Evolutionary conservation across 768 basidiomycete species (phyloP).

Genomic region (Leccinum rimulosum): DNA sequence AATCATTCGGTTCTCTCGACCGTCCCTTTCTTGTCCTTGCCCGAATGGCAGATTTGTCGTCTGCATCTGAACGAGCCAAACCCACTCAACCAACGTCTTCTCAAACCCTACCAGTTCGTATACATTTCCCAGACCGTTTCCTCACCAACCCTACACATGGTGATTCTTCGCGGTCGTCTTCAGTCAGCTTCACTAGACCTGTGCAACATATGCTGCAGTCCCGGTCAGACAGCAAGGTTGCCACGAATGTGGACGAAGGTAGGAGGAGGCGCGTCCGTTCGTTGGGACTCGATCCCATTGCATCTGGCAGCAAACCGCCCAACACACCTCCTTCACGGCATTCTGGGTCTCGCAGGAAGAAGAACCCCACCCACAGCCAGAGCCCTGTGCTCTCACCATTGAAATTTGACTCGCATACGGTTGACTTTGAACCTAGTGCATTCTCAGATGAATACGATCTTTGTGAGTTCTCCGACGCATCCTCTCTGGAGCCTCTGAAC

Average conservation of each 20-base stretch:
- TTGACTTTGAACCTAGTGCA: slow-evolving; percentile 38
- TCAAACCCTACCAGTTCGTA: slow-evolving; percentile 24
- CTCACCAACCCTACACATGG: slow-evolving; percentile 23
- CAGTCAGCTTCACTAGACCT: slow-evolving; percentile 21
- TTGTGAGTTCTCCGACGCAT: slow-evolving; percentile 44
- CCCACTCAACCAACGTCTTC: slow-evolving; percentile 11
- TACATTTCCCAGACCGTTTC: slow-evolving; percentile 36
- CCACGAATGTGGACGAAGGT: slow-evolving; percentile 11
- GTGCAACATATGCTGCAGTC: slow-evolving; percentile 12
- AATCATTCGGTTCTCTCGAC: neutral
- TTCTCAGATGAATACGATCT: slow-evolving; percentile 81
- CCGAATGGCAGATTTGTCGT: slow-evolving; percentile 31
- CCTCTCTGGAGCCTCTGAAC: slow-evolving; percentile 10
- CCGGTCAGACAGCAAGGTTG: slow-evolving; percentile 13
- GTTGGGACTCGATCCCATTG: slow-evolving; percentile 17
- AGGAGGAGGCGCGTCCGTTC: slow-evolving; percentile 24
- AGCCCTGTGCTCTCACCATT: slow-evolving; percentile 13
- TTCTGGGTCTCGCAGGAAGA: slow-evolving; percentile 22
- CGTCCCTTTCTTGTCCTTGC: neutral
- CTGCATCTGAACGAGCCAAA: slow-evolving; percentile 19
- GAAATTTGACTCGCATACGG: slow-evolving; percentile 27
- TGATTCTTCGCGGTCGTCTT: slow-evolving; percentile 33
- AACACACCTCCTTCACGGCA: slow-evolving; percentile 17
- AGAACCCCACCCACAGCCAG: slow-evolving; percentile 16
- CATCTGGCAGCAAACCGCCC: slow-evolving; percentile 9